Evolutionary conservation across 306 rosid species (phyloP).

Genomic region (Fragaria vesca): DNA sequence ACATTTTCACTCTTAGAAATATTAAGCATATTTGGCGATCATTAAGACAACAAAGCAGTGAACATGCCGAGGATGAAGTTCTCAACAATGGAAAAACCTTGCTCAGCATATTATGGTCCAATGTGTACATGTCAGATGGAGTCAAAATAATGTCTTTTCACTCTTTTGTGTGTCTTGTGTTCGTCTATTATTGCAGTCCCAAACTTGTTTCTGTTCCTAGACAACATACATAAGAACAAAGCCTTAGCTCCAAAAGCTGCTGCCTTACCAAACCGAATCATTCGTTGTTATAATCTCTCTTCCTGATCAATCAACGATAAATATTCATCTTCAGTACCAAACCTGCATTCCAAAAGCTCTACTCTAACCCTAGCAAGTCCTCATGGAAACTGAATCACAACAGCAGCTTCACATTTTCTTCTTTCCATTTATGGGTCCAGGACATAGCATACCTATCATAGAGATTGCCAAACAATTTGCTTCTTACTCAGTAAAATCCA

Average conservation of each 20-base stretch:
- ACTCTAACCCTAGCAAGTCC: background rate
- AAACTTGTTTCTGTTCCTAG: background rate
- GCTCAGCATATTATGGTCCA: background rate
- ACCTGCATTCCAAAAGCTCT: background rate
- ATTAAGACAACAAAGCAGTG: background rate
- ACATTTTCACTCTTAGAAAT: no score
- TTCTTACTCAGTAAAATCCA: background rate
- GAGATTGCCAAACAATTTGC: conserved; percentile 28
- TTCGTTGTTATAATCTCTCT: background rate
- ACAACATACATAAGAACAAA: background rate
- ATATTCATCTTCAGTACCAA: background rate
- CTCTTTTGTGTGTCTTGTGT: background rate
- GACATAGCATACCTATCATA: conserved; percentile 19
- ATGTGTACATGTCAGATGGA: background rate
- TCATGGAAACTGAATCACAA: conserved; percentile 5
- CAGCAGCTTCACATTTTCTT: conserved; percentile 16
- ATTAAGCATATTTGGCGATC: background rate
- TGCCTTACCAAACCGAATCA: background rate
- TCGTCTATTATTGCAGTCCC: background rate
- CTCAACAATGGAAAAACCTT: background rate
- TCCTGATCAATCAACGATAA: background rate
- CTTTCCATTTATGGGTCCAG: conserved; percentile 13
- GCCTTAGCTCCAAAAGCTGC: background rate
- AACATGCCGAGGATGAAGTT: background rate
- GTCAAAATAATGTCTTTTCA: background rate